These are phyloP conservation scores for Sclerotinia glacialis DNA, from an alignment of 2,329 filamentous ascomycete genomes.

Conservation along the genomic window DNA sequence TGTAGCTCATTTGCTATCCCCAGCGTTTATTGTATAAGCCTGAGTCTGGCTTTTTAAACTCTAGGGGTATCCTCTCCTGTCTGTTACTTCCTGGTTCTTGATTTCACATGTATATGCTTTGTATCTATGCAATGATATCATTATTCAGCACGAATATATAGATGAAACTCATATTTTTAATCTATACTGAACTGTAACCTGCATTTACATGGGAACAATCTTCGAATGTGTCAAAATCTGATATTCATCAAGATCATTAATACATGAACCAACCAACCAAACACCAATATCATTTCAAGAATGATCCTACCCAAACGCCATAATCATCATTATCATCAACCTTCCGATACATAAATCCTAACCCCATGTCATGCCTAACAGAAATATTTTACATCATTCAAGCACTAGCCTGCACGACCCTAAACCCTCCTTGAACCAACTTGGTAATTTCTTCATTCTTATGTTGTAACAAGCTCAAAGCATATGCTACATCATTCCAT, in stretches of 20 bases:
- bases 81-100: too few species aligned
- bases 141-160: not conserved
- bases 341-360: not conserved
- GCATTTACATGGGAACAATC: not conserved
- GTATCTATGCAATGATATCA: too few species aligned
- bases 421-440: conserved; percentile 71
- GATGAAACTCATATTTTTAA: not conserved
- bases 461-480: conserved; percentile 82
- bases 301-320: not conserved
- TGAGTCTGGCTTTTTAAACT: too few species aligned
- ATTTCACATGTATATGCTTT: not conserved
- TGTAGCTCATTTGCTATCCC: too few species aligned
- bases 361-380: not conserved
- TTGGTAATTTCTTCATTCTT: conserved; percentile 89
- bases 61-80: too few species aligned
- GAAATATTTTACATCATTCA: not conserved
- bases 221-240: not conserved
- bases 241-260: conserved; percentile 16
- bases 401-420: conserved; percentile 62
- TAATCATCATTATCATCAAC: conserved; percentile 15
- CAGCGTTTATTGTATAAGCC: too few species aligned
- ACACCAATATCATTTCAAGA: not conserved
- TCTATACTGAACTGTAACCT: not conserved
- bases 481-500: conserved; percentile 97
- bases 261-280: not conserved